Conservation (phyloP, 345 rosid species). For the Hypericum androsaemum region DNA sequence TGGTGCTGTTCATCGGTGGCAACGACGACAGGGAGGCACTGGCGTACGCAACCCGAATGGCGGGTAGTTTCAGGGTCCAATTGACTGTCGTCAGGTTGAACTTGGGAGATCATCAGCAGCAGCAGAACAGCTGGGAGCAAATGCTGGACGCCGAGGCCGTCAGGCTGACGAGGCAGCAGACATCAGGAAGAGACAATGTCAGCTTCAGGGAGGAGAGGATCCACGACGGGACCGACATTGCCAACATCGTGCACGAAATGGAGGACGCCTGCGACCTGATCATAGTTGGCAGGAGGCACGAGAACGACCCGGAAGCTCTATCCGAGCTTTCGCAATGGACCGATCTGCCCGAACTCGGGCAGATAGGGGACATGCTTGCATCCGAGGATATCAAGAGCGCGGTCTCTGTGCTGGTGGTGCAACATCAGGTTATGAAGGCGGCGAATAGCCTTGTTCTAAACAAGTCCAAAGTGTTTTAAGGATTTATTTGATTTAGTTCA, state of each 20-base stretch:
- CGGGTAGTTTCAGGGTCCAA: too few species aligned
- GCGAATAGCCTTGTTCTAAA: too few species aligned
- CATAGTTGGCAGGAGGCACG: slow-evolving; percentile 40
- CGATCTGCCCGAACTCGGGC: slow-evolving; percentile 58
- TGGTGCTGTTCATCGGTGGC: too few species aligned
- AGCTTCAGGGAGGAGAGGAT: slow-evolving; percentile 4
- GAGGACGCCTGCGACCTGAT: slow-evolving; percentile 31
- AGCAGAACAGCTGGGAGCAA: slow-evolving; percentile 21
- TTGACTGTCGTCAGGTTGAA: too few species aligned
- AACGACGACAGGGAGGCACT: too few species aligned
- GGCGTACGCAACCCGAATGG: too few species aligned
- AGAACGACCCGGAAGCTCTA: slow-evolving; percentile 10
- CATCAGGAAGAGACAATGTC: not conserved
- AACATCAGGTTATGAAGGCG: slow-evolving; percentile 23
- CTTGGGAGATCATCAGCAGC: too few species aligned
- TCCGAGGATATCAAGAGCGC: slow-evolving; percentile 31
- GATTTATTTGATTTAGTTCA: too few species aligned
- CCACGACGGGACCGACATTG: slow-evolving; percentile 31
- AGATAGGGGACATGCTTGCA: slow-evolving; percentile 57
- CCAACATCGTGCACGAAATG: slow-evolving; percentile 18
- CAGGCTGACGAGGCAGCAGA: not conserved
- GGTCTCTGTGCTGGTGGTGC: slow-evolving; percentile 45
- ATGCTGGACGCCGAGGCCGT: slow-evolving; percentile 18
- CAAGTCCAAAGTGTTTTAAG: too few species aligned
- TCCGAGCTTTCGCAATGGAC: slow-evolving; percentile 46